Percentiles rank a stretch among this genome's conserved stretches.
phyloP scores from a whole-genome alignment of 441 rosid species.

The Macaranga tanarius region DNA sequence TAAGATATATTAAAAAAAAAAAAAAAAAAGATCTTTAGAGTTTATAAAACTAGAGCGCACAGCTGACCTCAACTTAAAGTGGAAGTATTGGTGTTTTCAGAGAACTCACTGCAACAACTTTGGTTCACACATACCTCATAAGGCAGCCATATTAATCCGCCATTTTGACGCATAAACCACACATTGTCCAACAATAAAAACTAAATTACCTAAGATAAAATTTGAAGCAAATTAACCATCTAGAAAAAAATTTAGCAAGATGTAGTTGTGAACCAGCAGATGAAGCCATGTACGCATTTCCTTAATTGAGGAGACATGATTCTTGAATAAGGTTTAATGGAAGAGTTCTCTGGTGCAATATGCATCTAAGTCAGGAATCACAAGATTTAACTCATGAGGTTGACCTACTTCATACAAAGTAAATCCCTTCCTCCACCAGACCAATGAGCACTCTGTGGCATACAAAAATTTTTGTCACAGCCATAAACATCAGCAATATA shows the following conservation, averaged over 20 bases:
- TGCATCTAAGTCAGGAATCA: neutral
- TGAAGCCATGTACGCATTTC: neutral
- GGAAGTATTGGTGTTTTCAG: neutral
- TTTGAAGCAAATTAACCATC: neutral
- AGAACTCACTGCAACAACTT: neutral
- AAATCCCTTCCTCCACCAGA: neutral
- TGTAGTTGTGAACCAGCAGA: neutral
- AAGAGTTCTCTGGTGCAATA: neutral
- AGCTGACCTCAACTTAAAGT: neutral
- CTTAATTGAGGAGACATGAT: neutral
- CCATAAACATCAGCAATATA: too few relatives aligned
- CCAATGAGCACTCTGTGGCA: neutral
- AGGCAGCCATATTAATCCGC: neutral
- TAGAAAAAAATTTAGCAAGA: neutral
- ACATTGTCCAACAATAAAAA: neutral
- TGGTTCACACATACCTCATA: neutral
- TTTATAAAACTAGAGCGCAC: conserved; percentile 1
- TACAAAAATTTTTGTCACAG: neutral
- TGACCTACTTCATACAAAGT: neutral
- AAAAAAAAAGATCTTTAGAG: neutral
- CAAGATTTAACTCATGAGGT: neutral
- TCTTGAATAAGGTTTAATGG: neutral
- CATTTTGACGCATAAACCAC: neutral
- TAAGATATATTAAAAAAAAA: neutral
- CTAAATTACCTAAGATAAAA: neutral